These are phyloP conservation scores for Fusarium fracticaudum DNA, from an alignment of 2,329 filamentous ascomycete species.

Conservation along the genomic window DNA sequence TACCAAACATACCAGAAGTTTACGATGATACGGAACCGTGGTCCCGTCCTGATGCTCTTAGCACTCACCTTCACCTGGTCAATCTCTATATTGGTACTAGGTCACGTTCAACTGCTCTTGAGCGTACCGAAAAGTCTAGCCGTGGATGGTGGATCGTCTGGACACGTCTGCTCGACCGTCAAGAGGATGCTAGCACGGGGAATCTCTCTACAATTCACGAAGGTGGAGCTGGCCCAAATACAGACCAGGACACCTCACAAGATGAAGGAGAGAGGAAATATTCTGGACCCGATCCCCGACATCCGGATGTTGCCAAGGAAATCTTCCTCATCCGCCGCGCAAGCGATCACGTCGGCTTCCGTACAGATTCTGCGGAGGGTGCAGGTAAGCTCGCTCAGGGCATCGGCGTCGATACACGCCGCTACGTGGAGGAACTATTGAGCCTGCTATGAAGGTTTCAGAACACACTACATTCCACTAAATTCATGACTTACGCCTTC, in stretches of 20 bases:
- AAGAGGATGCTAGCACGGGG: constrained; percentile 20
- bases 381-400: constrained; percentile 73
- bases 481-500: constrained; percentile 9
- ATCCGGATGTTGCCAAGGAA: constrained; percentile 59
- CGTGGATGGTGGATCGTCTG: constrained; percentile 77
- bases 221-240: constrained; percentile 25
- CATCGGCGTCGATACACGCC: constrained; percentile 79
- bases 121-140: constrained; percentile 72
- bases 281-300: constrained; percentile 12
- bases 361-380: constrained; percentile 58
- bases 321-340: constrained; percentile 69
- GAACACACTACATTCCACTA: constrained; percentile 2
- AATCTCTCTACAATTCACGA: constrained; percentile 44
- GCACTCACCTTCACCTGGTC: constrained; percentile 71
- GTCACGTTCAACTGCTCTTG: constrained; percentile 56
- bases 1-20: constrained; percentile 71
- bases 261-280: constrained; percentile 22
- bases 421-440: constrained; percentile 78
- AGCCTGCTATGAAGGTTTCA: constrained; percentile 57
- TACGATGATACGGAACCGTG: constrained; percentile 51
- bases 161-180: constrained; percentile 62
- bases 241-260: neutral
- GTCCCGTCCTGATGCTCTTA: constrained; percentile 71
- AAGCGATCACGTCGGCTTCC: constrained; percentile 61
- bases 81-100: constrained; percentile 62